phyloP scores from a whole-genome alignment of 192 early-diverging fungal genomes.

The Lobosporangium transversale region DNA sequence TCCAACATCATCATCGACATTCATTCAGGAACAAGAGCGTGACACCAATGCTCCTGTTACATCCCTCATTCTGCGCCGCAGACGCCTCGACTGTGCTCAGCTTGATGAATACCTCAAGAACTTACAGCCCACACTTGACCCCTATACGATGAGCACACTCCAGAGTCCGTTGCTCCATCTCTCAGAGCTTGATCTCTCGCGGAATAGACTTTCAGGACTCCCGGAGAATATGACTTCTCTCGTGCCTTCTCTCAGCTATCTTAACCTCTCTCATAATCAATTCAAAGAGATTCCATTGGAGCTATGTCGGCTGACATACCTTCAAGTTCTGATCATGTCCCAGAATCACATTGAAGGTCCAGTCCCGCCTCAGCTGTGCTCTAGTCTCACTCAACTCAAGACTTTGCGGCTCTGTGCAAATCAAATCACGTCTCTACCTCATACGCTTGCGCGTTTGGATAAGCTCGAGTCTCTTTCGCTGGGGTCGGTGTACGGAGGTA shows the following conservation, averaged over 20 bases:
- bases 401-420: conserved; percentile 56
- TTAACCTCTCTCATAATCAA: conserved; percentile 60
- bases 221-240: conserved; percentile 52
- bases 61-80: conserved; percentile 54
- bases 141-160: conserved; percentile 33
- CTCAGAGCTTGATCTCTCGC: conserved; percentile 63
- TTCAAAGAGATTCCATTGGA: conserved; percentile 59
- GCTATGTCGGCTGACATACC: conserved; percentile 52
- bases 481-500: conserved; percentile 65
- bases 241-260: conserved; percentile 40
- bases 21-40: conserved; percentile 42
- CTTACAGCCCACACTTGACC: conserved; percentile 32
- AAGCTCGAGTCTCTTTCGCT: conserved; percentile 57
- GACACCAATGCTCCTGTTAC: conserved; percentile 43
- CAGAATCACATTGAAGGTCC: conserved; percentile 60
- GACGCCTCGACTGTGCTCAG: conserved; percentile 50
- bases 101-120: conserved; percentile 47
- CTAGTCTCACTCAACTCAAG: conserved; percentile 49
- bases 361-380: conserved; percentile 51
- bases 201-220: conserved; percentile 56
- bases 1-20: conserved; percentile 17
- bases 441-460: conserved; percentile 42
- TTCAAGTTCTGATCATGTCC: conserved; percentile 58
- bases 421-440: conserved; percentile 52
- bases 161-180: conserved; percentile 54